Conservation (phyloP, 306 rosid genomes). For the Glycine soja region DNA sequence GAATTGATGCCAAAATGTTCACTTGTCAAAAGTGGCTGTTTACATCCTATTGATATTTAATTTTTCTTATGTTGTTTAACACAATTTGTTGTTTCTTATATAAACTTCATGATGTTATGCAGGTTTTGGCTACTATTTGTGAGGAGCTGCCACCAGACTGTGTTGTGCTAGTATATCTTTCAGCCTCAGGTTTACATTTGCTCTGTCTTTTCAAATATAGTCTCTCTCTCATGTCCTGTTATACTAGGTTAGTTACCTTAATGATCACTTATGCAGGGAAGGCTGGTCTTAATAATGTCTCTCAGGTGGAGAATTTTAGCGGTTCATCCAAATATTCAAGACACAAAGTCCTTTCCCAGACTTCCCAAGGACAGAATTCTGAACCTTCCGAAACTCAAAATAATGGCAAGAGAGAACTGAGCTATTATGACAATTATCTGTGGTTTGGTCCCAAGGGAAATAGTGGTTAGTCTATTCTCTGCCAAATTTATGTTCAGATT, state of each 20-base stretch:
- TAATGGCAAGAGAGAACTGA: slow-evolving; percentile 69
- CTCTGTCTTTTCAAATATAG: slow-evolving; percentile 33
- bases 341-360: slow-evolving; percentile 62
- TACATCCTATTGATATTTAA: slow-evolving; percentile 20
- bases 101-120: slow-evolving; percentile 46
- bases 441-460: slow-evolving; percentile 95
- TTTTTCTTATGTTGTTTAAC: background rate
- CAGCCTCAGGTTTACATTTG: slow-evolving; percentile 84
- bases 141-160: slow-evolving; percentile 94
- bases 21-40: slow-evolving; percentile 28
- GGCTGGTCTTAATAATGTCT: slow-evolving; percentile 59
- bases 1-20: slow-evolving; percentile 1
- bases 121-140: slow-evolving; percentile 97
- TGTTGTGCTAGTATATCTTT: slow-evolving; percentile 79
- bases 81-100: slow-evolving; percentile 44
- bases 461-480: slow-evolving; percentile 61
- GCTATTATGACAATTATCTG: slow-evolving; percentile 67
- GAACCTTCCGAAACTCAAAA: slow-evolving; percentile 61
- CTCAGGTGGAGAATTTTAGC: slow-evolving; percentile 60
- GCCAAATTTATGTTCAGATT: slow-evolving; percentile 39
- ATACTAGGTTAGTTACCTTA: slow-evolving; percentile 52
- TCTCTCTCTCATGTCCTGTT: slow-evolving; percentile 32
- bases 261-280: slow-evolving; percentile 71
- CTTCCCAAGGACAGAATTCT: slow-evolving; percentile 60
- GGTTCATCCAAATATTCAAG: slow-evolving; percentile 70